phyloP scores from a whole-genome alignment of 305 asterid genomes.

The Petunia hybrid region DNA sequence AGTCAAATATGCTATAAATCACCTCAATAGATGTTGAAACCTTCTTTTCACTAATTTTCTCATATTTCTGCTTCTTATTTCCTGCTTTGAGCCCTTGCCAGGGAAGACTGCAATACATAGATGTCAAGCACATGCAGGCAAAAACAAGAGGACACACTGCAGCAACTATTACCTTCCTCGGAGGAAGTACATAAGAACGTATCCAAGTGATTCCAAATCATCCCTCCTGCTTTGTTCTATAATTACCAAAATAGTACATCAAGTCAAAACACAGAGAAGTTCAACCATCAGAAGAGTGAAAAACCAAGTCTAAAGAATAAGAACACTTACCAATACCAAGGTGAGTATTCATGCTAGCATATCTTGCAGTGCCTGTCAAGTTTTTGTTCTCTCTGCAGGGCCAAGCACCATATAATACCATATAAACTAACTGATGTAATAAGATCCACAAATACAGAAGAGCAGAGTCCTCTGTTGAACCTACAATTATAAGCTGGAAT shows the following conservation, averaged over 20 bases:
- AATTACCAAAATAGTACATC: background rate
- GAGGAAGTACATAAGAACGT: slow-evolving; percentile 43
- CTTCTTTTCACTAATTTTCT: slow-evolving; percentile 43
- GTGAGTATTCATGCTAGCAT: slow-evolving; percentile 50
- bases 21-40: slow-evolving; percentile 45
- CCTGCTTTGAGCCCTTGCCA: slow-evolving; percentile 49
- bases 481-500: background rate
- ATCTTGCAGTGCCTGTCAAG: slow-evolving; percentile 46
- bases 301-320: slow-evolving; percentile 17
- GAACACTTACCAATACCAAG: slow-evolving; percentile 41
- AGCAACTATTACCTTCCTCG: slow-evolving; percentile 40
- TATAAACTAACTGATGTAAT: background rate
- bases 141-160: slow-evolving; percentile 20
- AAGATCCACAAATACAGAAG: background rate
- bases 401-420: background rate
- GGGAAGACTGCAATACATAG: slow-evolving; percentile 40
- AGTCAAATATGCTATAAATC: slow-evolving; percentile 11
- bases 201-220: slow-evolving; percentile 49
- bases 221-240: slow-evolving; percentile 48
- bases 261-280: slow-evolving; percentile 5
- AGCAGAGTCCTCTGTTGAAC: background rate
- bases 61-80: slow-evolving; percentile 45
- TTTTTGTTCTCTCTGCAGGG: slow-evolving; percentile 42
- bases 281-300: slow-evolving; percentile 8
- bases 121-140: slow-evolving; percentile 20